Evolutionary conservation across 352 stramenopile species (phyloP), one percentile per base, ranked within the genome.

Genomic region (Albugo candida): DNA sequence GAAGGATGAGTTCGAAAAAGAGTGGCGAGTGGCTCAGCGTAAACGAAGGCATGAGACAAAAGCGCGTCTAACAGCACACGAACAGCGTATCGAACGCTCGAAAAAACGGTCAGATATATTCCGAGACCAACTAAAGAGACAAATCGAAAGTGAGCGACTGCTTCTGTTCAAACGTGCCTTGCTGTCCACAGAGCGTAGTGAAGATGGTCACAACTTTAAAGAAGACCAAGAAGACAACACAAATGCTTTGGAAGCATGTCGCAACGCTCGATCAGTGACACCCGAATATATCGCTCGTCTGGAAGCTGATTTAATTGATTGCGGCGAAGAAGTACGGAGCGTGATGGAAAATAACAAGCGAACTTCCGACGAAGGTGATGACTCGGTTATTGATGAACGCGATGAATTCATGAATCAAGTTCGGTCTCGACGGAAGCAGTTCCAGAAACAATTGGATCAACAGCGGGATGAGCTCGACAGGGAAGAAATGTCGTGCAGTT

Each of bases 331-430:
- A 54, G 61, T 83, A 47, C 61, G 73, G 44, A 64, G 69, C 46
- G 77, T 91, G 19, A 53, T 81, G 19, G 70, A 80, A n/a, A 85
- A 69, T 63, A 91, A 91, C 69, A 70, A 87, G 70, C 78, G 78
- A 44, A 86, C 68, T 13, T 58, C 72, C 19, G 69, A 79, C 45
- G 78, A 91, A 47, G 78, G 78, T 35, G 67, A 67, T 12, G 72
- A 86, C 55, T 27, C 45, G 1, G 74, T 84, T 47, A 59, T 86
- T 14, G 75, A 91, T 47, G 70, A 86, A 49, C 72, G 78, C 42
- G 78, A 91, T 48, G 72, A 85, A 58, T 91, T 88, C 50, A 91
- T 91, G 78, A 91, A 91, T 58, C 72, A 87, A 10, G 75, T 88
- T 8, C 78, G 78, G 35, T 59, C 62, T 40, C 78, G 78, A 46